Base-by-base conservation (phyloP, 768 basidiomycete species). In the Asterophora lycoperdoides region DNA sequence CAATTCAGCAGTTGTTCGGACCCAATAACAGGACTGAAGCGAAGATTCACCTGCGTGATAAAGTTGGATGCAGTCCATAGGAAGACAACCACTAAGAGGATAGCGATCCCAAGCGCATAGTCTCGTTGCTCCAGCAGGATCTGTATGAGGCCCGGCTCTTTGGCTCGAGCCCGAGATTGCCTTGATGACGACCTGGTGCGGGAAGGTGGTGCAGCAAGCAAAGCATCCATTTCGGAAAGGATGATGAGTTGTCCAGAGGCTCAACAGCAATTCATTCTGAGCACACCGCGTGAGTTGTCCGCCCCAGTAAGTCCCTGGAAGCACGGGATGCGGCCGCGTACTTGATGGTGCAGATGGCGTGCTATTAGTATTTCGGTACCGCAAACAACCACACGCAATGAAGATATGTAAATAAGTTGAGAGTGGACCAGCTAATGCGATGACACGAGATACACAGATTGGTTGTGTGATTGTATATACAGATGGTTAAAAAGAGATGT, bases 41-140 rank as follows among this genome's bases (percentile, higher is more conserved):
- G 6, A 23, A 23, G 28, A 42, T 66, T 37, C 51, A 84, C 89
- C 77, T 92, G 88, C 9, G 87, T 93, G 34, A 95, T 73, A 60
- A 93, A 95, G 64, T 86, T 94, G 40, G 86, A 88, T 9, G 76
- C 68, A 13, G 93, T 95, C 94, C 94, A 97, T 10, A 96, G 76
- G 30, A 89, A 52, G 32, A 92, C 90, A 43, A 94, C 91, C 15
- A 81, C 49, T 2, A 91, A 62, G 17, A 93, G 78, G 36, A 93
- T 69, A 20, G 69, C 68, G 44, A 93, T 82, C 44, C 91, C 91
- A 23, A 80, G 57, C 26, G 65, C 62, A 58, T 74, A 78, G 42
- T 74, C 67, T 34, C 56, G 65, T 35, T 61, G 64, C 47, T 61
- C 54, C 18, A 63, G 44, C 17, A 43, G 34, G 30, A 40, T 54